Evolutionary conservation across 1,139 yeast species (phyloP).

Genomic region (Magnusiomyces paraingens): DNA sequence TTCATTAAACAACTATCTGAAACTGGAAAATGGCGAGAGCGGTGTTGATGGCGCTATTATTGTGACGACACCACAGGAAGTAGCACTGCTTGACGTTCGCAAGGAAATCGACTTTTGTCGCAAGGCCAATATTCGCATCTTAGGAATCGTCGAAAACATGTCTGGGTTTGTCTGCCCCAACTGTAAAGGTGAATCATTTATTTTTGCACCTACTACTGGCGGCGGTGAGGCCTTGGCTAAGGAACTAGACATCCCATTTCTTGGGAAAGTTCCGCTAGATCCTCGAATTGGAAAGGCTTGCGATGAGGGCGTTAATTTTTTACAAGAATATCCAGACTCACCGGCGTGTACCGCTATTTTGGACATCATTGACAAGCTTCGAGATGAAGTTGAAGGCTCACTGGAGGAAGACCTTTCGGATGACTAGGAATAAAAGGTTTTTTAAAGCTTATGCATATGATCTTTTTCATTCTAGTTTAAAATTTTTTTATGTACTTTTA

Average conservation of each 20-base stretch:
- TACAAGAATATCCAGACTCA: conserved; percentile 76
- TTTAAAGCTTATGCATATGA: not conserved
- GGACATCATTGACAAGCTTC: conserved; percentile 61
- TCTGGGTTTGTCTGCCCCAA: conserved; percentile 96
- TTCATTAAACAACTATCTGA: conserved; percentile 78
- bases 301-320: conserved; percentile 80
- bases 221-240: conserved; percentile 84
- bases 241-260: conserved; percentile 66
- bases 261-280: conserved; percentile 93
- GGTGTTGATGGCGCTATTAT: conserved; percentile 95
- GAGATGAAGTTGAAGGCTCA: conserved; percentile 17
- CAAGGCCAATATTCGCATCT: conserved; percentile 76
- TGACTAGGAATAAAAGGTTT: not conserved
- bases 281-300: conserved; percentile 89
- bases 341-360: conserved; percentile 88
- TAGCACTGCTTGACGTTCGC: conserved; percentile 86
- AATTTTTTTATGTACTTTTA: not conserved
- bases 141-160: conserved; percentile 97
- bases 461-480: not conserved
- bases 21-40: conserved; percentile 44
- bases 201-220: conserved; percentile 93
- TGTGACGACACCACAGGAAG: conserved; percentile 98
- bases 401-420: not conserved
- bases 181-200: conserved; percentile 84
- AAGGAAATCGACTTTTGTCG: conserved; percentile 93